These are phyloP conservation scores for Penicillium paneum DNA, from an alignment of 2,329 filamentous ascomycete genomes.

Conservation along the genomic window DNA sequence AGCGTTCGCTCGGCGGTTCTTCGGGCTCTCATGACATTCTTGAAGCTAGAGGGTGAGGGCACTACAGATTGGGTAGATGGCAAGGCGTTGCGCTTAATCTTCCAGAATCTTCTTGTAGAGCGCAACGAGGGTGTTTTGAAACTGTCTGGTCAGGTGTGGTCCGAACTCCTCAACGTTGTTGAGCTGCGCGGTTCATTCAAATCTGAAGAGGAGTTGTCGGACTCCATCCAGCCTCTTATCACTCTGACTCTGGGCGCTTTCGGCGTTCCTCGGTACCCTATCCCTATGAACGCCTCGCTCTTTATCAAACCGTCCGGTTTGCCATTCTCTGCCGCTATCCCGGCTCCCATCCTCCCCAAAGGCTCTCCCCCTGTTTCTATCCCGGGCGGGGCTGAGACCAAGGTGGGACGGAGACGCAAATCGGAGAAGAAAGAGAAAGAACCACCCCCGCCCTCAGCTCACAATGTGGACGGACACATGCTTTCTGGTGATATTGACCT, in stretches of 20 bases:
- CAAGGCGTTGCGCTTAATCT: conserved; percentile 80
- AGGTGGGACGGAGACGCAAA: conserved; percentile 71
- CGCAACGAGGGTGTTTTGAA: conserved; percentile 78
- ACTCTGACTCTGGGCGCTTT: conserved; percentile 84
- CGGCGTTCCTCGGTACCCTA: conserved; percentile 82
- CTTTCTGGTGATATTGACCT: conserved; percentile 95
- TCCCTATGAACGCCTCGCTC: conserved; percentile 83
- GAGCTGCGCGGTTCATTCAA: conserved; percentile 57
- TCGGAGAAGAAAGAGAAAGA: conserved; percentile 79
- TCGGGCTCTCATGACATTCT: conserved; percentile 87
- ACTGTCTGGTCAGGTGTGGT: conserved; percentile 84
- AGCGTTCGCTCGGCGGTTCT: conserved; percentile 91
- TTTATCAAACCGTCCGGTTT: conserved; percentile 93
- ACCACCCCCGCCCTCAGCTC: conserved; percentile 65
- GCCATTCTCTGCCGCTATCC: conserved; percentile 60
- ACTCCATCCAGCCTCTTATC: conserved; percentile 77
- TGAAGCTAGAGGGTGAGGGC: conserved; percentile 74
- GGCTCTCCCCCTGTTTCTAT: conserved; percentile 45
- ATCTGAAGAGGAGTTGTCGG: conserved; percentile 69
- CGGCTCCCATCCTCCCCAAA: conserved; percentile 35
- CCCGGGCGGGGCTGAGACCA: conserved; percentile 58
- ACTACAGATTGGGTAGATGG: conserved; percentile 91
- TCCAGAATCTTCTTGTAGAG: conserved; percentile 93
- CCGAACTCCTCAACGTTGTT: conserved; percentile 68
- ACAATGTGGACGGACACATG: conserved; percentile 97